Conservation (phyloP, 176 grass and related monocot genomes). For the Pontederia paniculata region DNA sequence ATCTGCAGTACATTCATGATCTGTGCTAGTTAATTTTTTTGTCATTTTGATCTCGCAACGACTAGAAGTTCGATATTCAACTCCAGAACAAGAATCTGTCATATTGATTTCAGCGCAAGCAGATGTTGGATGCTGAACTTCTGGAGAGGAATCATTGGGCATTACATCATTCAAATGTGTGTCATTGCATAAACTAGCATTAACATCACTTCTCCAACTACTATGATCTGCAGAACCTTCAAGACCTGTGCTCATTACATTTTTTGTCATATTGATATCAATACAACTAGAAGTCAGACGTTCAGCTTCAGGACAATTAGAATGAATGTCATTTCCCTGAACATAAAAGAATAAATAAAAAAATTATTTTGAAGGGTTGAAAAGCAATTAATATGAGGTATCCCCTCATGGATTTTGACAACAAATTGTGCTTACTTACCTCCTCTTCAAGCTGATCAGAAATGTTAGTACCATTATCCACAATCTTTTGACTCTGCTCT, state of each 20-base stretch:
- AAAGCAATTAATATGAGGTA: too few species aligned
- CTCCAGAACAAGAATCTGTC: not conserved
- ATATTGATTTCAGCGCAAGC: too few species aligned
- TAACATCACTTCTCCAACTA: not conserved
- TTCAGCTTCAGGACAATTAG: constrained; percentile 15
- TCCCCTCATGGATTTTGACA: too few species aligned
- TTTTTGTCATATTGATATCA: constrained; percentile 11
- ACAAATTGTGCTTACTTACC: not conserved
- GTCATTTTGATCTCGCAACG: constrained; percentile 16
- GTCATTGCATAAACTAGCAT: constrained; percentile 9
- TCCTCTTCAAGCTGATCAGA: constrained; percentile 20
- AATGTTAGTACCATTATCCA: constrained; percentile 21
- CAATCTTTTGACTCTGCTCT: constrained; percentile 8
- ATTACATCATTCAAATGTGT: too few species aligned
- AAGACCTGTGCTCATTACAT: constrained; percentile 11
- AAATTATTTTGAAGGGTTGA: not conserved
- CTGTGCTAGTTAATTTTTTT: constrained; percentile 18
- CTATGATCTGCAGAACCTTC: constrained; percentile 10
- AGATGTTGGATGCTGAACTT: too few species aligned
- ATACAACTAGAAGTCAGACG: constrained; percentile 25
- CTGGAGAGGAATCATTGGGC: too few species aligned
- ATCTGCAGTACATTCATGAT: constrained; percentile 20
- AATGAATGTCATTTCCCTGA: constrained; percentile 32
- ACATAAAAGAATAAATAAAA: constrained; percentile 17
- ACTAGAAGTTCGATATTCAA: constrained; percentile 19